Percentiles rank a stretch among this genome's conserved stretches.
phyloP scores from a whole-genome alignment of 768 basidiomycete species.

The Hericium rajendrae region DNA sequence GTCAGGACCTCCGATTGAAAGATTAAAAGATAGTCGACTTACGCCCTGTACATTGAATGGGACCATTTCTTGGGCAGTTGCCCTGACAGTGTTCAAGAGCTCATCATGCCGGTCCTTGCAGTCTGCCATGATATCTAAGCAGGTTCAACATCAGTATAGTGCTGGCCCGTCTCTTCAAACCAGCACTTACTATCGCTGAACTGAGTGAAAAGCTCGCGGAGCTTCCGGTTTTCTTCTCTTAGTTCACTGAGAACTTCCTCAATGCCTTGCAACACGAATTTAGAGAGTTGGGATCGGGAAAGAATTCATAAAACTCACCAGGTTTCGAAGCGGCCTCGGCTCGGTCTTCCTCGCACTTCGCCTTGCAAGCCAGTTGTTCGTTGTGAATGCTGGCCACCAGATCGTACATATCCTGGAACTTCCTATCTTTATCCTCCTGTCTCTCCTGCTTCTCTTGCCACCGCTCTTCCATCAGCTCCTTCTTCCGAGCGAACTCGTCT shows the following conservation, averaged over 20 bases:
- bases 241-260: constrained; percentile 55
- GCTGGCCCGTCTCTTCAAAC: not conserved
- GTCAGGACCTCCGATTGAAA: not conserved
- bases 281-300: constrained; percentile 5
- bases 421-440: constrained; percentile 47
- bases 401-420: constrained; percentile 46
- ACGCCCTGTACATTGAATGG: constrained; percentile 81
- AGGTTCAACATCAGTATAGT: not conserved
- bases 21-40: constrained; percentile 18
- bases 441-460: constrained; percentile 54
- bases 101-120: constrained; percentile 55
- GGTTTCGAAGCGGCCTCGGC: constrained; percentile 44
- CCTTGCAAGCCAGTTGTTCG: constrained; percentile 44
- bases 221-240: constrained; percentile 47
- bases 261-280: constrained; percentile 31
- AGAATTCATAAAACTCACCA: constrained; percentile 29
- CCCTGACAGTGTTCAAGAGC: constrained; percentile 54
- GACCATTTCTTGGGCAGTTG: constrained; percentile 67
- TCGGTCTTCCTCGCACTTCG: constrained; percentile 42
- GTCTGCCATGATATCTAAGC: constrained; percentile 59
- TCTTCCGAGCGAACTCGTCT: constrained; percentile 50
- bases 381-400: constrained; percentile 51
- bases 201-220: constrained; percentile 41
- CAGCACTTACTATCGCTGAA: constrained; percentile 47
- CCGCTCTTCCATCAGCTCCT: constrained; percentile 46